phyloP scores from a whole-genome alignment of 805 yeast species.

The Wickerhamiella qilinensis region DNA sequence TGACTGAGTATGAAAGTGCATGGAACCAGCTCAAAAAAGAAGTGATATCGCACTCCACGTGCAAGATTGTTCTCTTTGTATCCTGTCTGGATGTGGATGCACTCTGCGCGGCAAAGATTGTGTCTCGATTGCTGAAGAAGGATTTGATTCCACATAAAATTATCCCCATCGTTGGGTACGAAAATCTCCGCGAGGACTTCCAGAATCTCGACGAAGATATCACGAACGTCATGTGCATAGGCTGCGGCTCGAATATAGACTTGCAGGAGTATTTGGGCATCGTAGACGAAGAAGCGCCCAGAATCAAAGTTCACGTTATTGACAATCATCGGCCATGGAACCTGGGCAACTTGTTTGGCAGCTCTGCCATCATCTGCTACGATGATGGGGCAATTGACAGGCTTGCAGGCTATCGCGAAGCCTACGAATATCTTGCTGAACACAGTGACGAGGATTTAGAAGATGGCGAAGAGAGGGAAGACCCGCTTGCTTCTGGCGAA shows the following conservation, averaged over 20 bases:
- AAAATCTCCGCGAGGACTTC: constrained; percentile 52
- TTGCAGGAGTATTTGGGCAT: constrained; percentile 39
- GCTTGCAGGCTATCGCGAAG: constrained; percentile 37
- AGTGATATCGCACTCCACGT: constrained; percentile 84
- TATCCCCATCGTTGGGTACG: constrained; percentile 84
- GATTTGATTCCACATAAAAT: constrained; percentile 77
- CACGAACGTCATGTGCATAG: constrained; percentile 59
- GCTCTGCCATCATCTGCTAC: constrained; percentile 54
- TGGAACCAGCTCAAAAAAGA: constrained; percentile 52
- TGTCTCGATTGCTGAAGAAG: constrained; percentile 53
- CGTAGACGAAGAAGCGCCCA: constrained; percentile 15
- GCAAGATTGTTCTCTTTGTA: constrained; percentile 73
- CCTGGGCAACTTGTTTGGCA: constrained; percentile 77
- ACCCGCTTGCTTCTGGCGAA: no score
- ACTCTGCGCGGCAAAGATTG: constrained; percentile 69
- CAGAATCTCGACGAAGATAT: constrained; percentile 54
- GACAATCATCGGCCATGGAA: constrained; percentile 98
- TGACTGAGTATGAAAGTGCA: constrained; percentile 48
- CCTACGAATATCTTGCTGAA: constrained; percentile 32
- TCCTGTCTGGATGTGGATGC: constrained; percentile 88
- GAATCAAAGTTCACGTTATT: constrained; percentile 53
- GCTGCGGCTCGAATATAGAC: constrained; percentile 91
- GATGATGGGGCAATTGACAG: constrained; percentile 73
- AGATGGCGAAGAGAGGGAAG: constrained; percentile 17
- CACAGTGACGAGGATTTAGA: constrained; percentile 12